Percentiles rank a stretch among this genome's conserved stretches.
Evolutionary conservation across 371 early-diverging fungal species (phyloP).

Genomic region (Rhizomucor miehei): DNA sequence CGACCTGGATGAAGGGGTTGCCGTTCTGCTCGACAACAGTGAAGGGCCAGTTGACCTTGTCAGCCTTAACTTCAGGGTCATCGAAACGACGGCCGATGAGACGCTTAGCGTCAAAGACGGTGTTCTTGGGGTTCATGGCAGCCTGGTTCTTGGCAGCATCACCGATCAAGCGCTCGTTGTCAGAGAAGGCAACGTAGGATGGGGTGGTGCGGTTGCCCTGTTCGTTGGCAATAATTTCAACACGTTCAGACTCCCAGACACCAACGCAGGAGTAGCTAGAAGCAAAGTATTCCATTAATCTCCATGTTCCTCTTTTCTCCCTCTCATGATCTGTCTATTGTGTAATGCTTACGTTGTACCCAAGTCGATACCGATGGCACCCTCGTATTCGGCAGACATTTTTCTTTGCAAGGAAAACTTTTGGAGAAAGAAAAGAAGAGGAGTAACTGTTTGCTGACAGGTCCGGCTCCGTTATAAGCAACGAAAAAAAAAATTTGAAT

Average conservation of each 20-base stretch:
- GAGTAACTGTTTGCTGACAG: conserved; percentile 7
- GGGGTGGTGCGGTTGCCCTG: conserved; percentile 98
- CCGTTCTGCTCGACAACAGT: conserved; percentile 78
- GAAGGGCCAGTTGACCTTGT: conserved; percentile 94
- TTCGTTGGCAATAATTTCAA: conserved; percentile 97
- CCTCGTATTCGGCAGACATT: conserved; percentile 68
- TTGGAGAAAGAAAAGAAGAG: conserved; percentile 8
- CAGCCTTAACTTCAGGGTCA: conserved; percentile 88
- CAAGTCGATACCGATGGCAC: conserved; percentile 93
- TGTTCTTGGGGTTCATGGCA: conserved; percentile 85
- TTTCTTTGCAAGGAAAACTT: conserved; percentile 22
- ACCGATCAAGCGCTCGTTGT: conserved; percentile 90
- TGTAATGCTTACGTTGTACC: conserved; percentile 99
- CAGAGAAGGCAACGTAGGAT: conserved; percentile 94
- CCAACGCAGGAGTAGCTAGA: conserved; percentile 98
- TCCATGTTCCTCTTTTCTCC: background rate
- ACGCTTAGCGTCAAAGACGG: conserved; percentile 97
- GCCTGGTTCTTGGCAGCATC: conserved; percentile 95
- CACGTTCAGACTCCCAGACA: conserved; percentile 96
- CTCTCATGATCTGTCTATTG: too few species aligned
- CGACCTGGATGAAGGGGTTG: conserved; percentile 86
- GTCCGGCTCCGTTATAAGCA: too few species aligned
- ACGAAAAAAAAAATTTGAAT: background rate
- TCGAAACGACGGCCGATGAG: conserved; percentile 93
- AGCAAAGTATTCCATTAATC: background rate